Evolutionary conservation across 495 filamentous ascomycete genomes (phyloP).

Genomic region (Xylaria castorea): DNA sequence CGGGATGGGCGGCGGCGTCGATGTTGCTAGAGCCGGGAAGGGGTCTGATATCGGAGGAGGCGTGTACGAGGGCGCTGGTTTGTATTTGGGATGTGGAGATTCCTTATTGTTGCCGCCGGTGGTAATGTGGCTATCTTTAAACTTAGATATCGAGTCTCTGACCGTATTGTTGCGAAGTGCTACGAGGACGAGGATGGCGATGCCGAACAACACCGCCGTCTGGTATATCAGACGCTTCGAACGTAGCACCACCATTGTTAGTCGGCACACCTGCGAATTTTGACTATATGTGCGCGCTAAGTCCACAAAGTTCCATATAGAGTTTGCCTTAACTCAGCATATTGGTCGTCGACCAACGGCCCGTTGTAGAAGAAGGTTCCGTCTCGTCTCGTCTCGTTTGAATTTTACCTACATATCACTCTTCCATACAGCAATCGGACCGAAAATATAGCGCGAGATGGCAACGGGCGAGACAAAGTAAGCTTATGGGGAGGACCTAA

Average conservation of each 20-base stretch:
- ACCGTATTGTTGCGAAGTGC: conserved; percentile 3
- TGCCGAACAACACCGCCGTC: background rate
- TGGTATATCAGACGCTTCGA: conserved; percentile 10
- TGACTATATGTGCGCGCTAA: background rate
- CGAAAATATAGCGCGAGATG: background rate
- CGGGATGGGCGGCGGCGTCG: conserved; percentile 51
- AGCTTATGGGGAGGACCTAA: background rate
- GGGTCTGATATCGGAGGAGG: conserved; percentile 47
- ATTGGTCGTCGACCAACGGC: background rate
- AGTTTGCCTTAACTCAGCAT: background rate
- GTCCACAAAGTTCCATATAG: background rate
- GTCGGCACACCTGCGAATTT: background rate
- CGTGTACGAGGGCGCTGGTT: conserved; percentile 42
- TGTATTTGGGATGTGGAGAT: conserved; percentile 39
- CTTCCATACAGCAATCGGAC: background rate
- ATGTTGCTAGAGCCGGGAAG: conserved; percentile 46
- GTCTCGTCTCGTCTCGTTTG: background rate
- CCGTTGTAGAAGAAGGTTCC: background rate
- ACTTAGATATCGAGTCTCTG: conserved; percentile 13
- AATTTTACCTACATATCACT: background rate
- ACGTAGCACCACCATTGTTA: conserved; percentile 13
- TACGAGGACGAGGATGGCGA: conserved; percentile 16
- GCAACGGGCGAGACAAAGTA: background rate
- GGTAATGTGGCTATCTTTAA: conserved; percentile 2
- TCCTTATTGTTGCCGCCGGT: background rate